Base-by-base conservation (phyloP, 2,329 filamentous ascomycete genomes). In the Trichoderma arundinaceum region DNA sequence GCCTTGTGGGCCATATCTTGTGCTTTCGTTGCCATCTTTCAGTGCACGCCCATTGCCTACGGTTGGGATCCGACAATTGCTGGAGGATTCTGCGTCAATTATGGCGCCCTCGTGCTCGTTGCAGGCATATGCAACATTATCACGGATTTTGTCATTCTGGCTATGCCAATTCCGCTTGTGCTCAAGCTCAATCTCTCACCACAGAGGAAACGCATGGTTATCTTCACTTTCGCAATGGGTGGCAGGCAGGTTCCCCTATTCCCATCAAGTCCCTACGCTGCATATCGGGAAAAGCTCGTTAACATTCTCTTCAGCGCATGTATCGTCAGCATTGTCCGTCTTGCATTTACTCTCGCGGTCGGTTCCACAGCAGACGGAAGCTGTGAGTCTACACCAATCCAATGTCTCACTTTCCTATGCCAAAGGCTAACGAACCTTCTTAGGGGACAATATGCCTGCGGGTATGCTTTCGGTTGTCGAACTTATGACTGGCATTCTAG, bases 11-110 rank as follows among this genome's bases (percentile, higher is more conserved):
- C 69, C 19, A 68, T 71, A 32, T 64, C 66, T 2, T 71, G 67
- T 64, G 67, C 68, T 7, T 60, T 60, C 17, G 68, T 70, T 15
- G 69, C 68, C 38, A 69, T 71, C 59, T 68, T 71, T 49, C 69
- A 70, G 51, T 71, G 69, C 66, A 71, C 69, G 15, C 69, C 69
- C 15, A 66, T 71, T 13, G 52, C 67, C 7, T 60, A 33, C 49
- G 57, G 57, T n/a, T 60, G 57, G 57, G 44, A 60, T 39, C 41
- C 41, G 7, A 38, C 57, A 7, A 60, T 60, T 32, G 6, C 28
- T 15, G 57, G 57, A 35, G 57, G 57, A 12, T n/a, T 13, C 8
- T 60, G 57, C 57, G 13, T 60, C 32, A 46, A 60, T n/a, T 60
- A 60, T 38, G 57, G 57, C 17, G 57, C 39, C 32, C 32, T 46